A percentile compares a stretch with the other conserved stretches of the same genome.
Evolutionary conservation across 192 early-diverging fungal species (phyloP).

Genomic region (Gonapodya prolifera): DNA sequence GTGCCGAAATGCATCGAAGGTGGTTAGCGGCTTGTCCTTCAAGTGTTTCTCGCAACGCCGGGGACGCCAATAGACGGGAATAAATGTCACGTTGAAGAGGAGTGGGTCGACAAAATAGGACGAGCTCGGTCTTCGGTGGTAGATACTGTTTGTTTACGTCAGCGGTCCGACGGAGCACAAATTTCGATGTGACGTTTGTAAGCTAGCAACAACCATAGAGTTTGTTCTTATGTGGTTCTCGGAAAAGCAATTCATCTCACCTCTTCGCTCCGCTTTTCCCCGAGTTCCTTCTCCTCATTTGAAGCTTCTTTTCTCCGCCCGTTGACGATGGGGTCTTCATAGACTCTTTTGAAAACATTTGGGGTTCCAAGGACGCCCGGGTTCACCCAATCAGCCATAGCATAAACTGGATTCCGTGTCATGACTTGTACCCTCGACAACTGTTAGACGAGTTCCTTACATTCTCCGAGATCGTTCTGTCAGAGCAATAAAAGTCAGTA

Average conservation of each 20-base stretch:
- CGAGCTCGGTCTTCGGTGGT: slow-evolving; percentile 42
- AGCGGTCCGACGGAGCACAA: slow-evolving; percentile 47
- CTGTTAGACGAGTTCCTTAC: background rate
- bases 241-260: slow-evolving; percentile 7
- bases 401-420: slow-evolving; percentile 11
- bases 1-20: slow-evolving; percentile 14
- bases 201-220: slow-evolving; percentile 12
- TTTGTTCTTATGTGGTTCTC: background rate
- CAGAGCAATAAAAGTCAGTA: too few relatives aligned
- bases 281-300: slow-evolving; percentile 14
- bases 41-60: slow-evolving; percentile 22
- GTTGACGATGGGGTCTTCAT: slow-evolving; percentile 28
- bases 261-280: slow-evolving; percentile 15
- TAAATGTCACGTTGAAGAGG: background rate
- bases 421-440: too few relatives aligned
- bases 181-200: slow-evolving; percentile 25
- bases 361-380: slow-evolving; percentile 38
- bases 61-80: background rate
- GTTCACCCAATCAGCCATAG: slow-evolving; percentile 44
- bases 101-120: slow-evolving; percentile 34
- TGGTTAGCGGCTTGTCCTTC: slow-evolving; percentile 18
- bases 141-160: slow-evolving; percentile 35
- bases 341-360: slow-evolving; percentile 16
- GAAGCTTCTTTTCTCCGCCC: slow-evolving; percentile 21
- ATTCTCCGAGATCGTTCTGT: slow-evolving; percentile 33